Conservation (phyloP, 768 basidiomycete species). For the Arthromyces matolae region DNA sequence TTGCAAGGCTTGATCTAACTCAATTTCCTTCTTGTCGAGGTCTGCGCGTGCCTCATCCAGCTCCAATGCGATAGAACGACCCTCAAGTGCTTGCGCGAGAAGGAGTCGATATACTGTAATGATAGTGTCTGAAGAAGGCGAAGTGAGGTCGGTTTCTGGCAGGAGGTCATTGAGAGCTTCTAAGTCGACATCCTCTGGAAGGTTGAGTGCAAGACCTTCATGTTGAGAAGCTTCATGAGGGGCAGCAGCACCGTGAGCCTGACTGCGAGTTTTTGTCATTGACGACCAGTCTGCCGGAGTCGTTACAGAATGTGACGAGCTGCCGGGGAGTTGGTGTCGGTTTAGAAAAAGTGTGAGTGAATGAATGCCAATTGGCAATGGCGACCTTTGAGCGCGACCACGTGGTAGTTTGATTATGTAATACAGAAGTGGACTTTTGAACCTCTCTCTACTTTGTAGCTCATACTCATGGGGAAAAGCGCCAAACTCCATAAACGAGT, state of each 20-base stretch:
- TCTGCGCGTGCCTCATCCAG: conserved; percentile 71
- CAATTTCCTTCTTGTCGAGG: conserved; percentile 68
- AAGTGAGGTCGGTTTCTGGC: conserved; percentile 55
- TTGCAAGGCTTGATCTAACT: conserved; percentile 80
- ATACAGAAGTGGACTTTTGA: neutral
- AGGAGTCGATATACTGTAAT: conserved; percentile 60
- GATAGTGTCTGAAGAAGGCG: conserved; percentile 57
- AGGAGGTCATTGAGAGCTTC: conserved; percentile 56
- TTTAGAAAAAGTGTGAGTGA: neutral
- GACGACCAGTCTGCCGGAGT: conserved; percentile 22
- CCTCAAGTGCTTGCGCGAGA: conserved; percentile 50
- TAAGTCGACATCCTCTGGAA: conserved; percentile 68
- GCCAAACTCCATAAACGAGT: conserved; percentile 63
- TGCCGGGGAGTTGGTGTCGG: conserved; percentile 18
- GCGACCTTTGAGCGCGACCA: conserved; percentile 12
- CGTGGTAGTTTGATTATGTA: conserved; percentile 11
- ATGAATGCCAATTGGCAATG: neutral
- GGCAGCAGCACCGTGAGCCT: conserved; percentile 47
- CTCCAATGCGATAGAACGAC: conserved; percentile 55
- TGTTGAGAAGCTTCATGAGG: conserved; percentile 25
- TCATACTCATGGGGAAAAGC: conserved; percentile 52
- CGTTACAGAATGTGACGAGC: conserved; percentile 34
- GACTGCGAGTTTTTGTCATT: conserved; percentile 56
- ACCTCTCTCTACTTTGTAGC: neutral
- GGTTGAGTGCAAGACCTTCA: conserved; percentile 35